Base-by-base conservation (phyloP, 768 basidiomycete species). In the Leccinellum albellum region DNA sequence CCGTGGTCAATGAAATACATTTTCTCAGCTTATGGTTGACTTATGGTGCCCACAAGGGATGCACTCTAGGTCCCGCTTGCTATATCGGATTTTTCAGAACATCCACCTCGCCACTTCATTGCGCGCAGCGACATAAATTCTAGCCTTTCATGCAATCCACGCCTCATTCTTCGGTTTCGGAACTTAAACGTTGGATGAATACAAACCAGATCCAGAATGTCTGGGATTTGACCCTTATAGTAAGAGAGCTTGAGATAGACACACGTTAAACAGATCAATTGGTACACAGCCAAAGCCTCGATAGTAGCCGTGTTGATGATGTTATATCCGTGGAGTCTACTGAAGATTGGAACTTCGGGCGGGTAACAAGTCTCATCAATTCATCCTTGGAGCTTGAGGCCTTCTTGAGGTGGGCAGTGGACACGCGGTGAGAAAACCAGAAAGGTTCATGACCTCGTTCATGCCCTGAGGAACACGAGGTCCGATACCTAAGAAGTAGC, bases 211-310 rank as follows among this genome's bases (percentile, higher is more conserved):
- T 78, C 8, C 68, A 76, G 44, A 74, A 79, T 55, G 67, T 85
- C 23, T 86, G 82, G 81, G 78, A n/a, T 21, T 64, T 61, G 79
- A 84, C 60, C 79, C 81, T 7, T 65, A 75, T 42, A 81, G 86
- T 63, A 81, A 79, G 63, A 69, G 77, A 13, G 82, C 81, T n/a
- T 85, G 83, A 82, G 70, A 73, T 56, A 66, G 68, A 40, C n/a
- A 37, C 17, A 35, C 33, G 15, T 35, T n/a, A n/a, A n/a, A 40
- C 9, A 1, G 10, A 8, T 40, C 37, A 40, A n/a, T n/a, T 40
- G n/a, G n/a, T 40, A 40, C 9, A n/a, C 10, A n/a, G 17, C n/a
- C 37, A 40, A n/a, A 40, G n/a, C 31, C 23, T 44, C 12, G 48
- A 50, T 48, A 42, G 42, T 50, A 50, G 45, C 24, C 40, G n/a